Percentiles rank a stretch among this genome's conserved stretches.
phyloP scores from a whole-genome alignment of 371 early-diverging fungal species.

The Mortierella sp. region DNA sequence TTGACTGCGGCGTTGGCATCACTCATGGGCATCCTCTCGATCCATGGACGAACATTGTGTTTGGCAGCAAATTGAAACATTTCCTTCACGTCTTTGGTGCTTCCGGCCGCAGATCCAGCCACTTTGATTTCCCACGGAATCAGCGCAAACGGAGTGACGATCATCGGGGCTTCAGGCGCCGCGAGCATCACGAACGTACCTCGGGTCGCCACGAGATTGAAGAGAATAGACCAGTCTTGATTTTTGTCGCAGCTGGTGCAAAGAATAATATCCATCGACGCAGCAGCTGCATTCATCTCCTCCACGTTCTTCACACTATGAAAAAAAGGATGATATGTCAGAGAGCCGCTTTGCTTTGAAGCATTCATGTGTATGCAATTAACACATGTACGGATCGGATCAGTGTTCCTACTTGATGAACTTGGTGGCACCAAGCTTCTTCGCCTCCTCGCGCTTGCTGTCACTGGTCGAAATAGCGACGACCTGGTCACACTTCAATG shows the following conservation, averaged over 20 bases:
- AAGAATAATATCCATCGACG: slow-evolving; percentile 62
- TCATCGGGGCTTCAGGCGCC: too few relatives aligned
- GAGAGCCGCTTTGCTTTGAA: too few relatives aligned
- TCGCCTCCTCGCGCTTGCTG: slow-evolving; percentile 74
- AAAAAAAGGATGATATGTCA: too few relatives aligned
- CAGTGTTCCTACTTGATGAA: slow-evolving; percentile 57
- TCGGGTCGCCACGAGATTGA: slow-evolving; percentile 42
- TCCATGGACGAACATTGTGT: slow-evolving; percentile 70
- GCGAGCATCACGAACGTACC: too few relatives aligned
- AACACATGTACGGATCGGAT: too few relatives aligned
- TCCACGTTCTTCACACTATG: too few relatives aligned
- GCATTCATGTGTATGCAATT: too few relatives aligned
- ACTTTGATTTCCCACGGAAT: too few relatives aligned
- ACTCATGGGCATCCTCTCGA: slow-evolving; percentile 66
- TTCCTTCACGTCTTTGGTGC: slow-evolving; percentile 62
- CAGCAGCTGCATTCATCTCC: not conserved
- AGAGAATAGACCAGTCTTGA: slow-evolving; percentile 63
- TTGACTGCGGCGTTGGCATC: slow-evolving; percentile 71
- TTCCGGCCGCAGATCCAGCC: slow-evolving; percentile 76
- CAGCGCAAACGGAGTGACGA: too few relatives aligned
- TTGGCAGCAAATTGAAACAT: slow-evolving; percentile 78
- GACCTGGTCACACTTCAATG: slow-evolving; percentile 74
- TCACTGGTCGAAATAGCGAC: slow-evolving; percentile 76
- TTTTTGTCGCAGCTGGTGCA: slow-evolving; percentile 64
- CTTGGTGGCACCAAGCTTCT: slow-evolving; percentile 73